Percentiles rank a stretch among this genome's conserved stretches.
Conservation (phyloP, 208 protist genomes). For the Acanthamoeba culbertsoni region DNA sequence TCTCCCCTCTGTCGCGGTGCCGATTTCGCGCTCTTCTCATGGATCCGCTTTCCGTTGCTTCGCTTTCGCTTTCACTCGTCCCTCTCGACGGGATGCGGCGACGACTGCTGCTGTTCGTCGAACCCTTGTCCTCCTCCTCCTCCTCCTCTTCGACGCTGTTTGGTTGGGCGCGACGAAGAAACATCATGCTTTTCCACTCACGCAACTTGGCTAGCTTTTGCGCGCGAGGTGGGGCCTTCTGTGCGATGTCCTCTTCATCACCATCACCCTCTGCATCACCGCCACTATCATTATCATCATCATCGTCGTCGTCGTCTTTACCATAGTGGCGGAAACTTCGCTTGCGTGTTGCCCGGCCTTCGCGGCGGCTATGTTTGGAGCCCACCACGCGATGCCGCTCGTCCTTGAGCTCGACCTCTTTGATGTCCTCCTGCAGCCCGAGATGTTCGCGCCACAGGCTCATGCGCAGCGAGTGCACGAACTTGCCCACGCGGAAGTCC, state of each 20-base stretch:
- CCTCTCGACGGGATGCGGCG: background rate
- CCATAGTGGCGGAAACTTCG: no score
- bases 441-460: slow-evolving; percentile 74
- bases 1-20: no score
- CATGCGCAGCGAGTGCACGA: slow-evolving; percentile 53
- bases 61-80: background rate
- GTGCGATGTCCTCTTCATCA: no score
- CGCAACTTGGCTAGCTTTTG: background rate
- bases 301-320: no score
- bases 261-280: no score
- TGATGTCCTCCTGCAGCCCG: slow-evolving; percentile 55
- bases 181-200: slow-evolving; percentile 30
- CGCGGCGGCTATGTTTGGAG: background rate
- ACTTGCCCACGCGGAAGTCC: slow-evolving; percentile 51
- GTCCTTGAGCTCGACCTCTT: background rate
- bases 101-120: background rate
- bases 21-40: no score
- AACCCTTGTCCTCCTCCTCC: background rate
- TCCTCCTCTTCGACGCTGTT: background rate
- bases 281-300: no score
- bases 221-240: background rate
- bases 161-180: no score
- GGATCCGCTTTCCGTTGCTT: background rate
- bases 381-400: slow-evolving; percentile 3
- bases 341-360: no score